Evolutionary conservation across 1,284 basidiomycete genomes (phyloP).

Genomic region (Golubevia sp.): DNA sequence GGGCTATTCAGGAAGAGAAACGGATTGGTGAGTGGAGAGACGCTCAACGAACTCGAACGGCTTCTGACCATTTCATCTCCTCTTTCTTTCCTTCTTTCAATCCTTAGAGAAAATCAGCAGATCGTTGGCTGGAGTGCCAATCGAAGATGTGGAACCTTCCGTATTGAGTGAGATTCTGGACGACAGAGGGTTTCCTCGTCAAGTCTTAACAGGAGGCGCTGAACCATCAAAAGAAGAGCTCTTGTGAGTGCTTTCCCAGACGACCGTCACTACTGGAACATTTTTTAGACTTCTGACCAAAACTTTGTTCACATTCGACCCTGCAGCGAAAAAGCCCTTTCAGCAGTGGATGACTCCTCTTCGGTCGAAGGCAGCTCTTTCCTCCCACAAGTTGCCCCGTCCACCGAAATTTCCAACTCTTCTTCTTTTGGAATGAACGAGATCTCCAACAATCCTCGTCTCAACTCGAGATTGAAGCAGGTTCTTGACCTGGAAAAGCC

Average conservation of each 20-base stretch:
- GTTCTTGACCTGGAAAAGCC: background rate
- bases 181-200: background rate
- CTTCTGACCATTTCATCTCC: background rate
- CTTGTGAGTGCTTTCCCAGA: background rate
- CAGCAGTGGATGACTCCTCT: background rate
- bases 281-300: too few relatives aligned
- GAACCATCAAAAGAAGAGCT: background rate
- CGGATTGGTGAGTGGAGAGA: background rate
- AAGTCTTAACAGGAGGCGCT: background rate
- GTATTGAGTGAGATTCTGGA: background rate
- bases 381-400: background rate
- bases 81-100: background rate
- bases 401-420: background rate
- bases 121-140: background rate
- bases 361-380: background rate
- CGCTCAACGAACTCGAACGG: background rate
- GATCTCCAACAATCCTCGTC: background rate
- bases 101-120: background rate
- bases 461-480: too few relatives aligned
- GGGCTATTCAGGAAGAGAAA: background rate
- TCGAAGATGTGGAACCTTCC: background rate
- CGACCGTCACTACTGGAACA: too few relatives aligned
- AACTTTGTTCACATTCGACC: background rate
- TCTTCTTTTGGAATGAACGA: background rate
- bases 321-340: background rate